phyloP scores from a whole-genome alignment of 164 flowering plant genomes.

The Berberis vulgaris region DNA sequence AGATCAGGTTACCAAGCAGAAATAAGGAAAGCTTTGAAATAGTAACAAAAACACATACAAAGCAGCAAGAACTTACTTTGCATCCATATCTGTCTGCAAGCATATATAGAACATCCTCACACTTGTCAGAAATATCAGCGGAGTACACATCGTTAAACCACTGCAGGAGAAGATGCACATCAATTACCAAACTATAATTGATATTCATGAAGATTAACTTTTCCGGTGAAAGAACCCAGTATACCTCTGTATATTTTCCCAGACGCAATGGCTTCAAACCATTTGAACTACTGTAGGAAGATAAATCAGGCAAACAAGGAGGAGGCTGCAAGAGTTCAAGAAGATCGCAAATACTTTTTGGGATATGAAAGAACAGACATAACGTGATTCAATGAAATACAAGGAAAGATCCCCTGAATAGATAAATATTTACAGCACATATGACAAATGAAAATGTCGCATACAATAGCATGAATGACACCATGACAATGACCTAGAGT shows the following conservation, averaged over 20 bases:
- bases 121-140: slow-evolving; percentile 68
- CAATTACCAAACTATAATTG: background rate
- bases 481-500: background rate
- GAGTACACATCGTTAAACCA: slow-evolving; percentile 94
- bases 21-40: background rate
- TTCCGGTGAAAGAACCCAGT: background rate
- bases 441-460: background rate
- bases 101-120: slow-evolving; percentile 63
- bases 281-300: slow-evolving; percentile 32
- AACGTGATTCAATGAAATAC: background rate
- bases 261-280: slow-evolving; percentile 48
- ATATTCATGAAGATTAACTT: background rate
- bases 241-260: slow-evolving; percentile 85
- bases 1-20: too few species aligned
- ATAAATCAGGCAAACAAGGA: slow-evolving; percentile 72
- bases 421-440: background rate
- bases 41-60: background rate
- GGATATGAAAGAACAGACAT: slow-evolving; percentile 3
- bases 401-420: background rate
- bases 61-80: slow-evolving; percentile 39
- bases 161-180: slow-evolving; percentile 33
- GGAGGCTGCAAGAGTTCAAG: slow-evolving; percentile 39
- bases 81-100: slow-evolving; percentile 56
- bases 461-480: background rate
- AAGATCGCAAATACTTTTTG: background rate